These are phyloP conservation scores for Phaeotremella fagi DNA, from an alignment of 768 basidiomycete genomes.

Conservation along the genomic window DNA sequence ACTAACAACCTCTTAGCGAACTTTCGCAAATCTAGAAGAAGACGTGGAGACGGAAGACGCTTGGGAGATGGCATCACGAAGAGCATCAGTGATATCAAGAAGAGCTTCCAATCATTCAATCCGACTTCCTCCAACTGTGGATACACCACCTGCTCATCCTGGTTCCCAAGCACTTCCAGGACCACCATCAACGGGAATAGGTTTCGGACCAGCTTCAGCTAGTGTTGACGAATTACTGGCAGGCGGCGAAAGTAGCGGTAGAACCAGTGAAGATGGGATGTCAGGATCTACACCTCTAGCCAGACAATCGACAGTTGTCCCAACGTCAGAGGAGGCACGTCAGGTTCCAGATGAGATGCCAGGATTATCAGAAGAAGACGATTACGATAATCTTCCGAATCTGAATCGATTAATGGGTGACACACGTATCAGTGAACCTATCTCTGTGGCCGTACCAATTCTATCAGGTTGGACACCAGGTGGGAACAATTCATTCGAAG, in stretches of 20 bases:
- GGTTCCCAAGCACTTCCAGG: slow-evolving; percentile 6
- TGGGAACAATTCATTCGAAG: slow-evolving; percentile 13
- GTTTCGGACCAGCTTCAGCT: slow-evolving; percentile 5
- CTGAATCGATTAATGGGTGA: too few species aligned
- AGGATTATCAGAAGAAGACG: slow-evolving; percentile 1
- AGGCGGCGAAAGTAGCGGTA: background rate
- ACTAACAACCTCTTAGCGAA: slow-evolving; percentile 52
- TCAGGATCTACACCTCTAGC: slow-evolving; percentile 6
- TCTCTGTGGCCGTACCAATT: slow-evolving; percentile 13
- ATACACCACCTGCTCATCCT: background rate
- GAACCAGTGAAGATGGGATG: slow-evolving; percentile 10
- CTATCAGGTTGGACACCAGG: slow-evolving; percentile 2
- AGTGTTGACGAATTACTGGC: slow-evolving; percentile 20
- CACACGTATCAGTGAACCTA: slow-evolving; percentile 5
- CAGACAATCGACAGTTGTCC: slow-evolving; percentile 20
- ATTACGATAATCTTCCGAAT: slow-evolving; percentile 1
- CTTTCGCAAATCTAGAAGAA: slow-evolving; percentile 90
- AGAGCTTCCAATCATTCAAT: slow-evolving; percentile 28
- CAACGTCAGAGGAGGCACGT: background rate
- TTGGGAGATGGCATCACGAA: slow-evolving; percentile 44
- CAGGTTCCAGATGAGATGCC: slow-evolving; percentile 3
- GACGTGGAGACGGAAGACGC: slow-evolving; percentile 74
- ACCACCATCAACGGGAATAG: slow-evolving; percentile 12
- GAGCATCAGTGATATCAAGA: slow-evolving; percentile 34
- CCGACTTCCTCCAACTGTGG: slow-evolving; percentile 10